Evolutionary conservation across 140 eudicot species (phyloP), one percentile per base, ranked within the genome.

Genomic region (Erigeron philadelphicus): DNA sequence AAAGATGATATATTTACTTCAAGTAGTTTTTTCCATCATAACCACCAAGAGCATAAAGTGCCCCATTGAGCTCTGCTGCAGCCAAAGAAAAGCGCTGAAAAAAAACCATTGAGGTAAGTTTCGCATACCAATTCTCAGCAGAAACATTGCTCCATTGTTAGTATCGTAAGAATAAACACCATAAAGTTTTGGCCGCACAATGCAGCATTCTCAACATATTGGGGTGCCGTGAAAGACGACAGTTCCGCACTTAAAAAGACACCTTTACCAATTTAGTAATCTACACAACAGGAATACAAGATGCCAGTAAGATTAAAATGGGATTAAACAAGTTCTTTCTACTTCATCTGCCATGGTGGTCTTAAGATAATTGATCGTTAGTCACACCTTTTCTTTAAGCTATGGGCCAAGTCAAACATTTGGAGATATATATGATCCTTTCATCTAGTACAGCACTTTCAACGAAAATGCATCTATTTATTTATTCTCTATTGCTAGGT

Each of bases 1-100:
- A 11, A 15, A 18, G 23, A 46, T 2, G 7, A 50, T 52, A 68
- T 2, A 50, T 21, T 43, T 77, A 91, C 97, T 78, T 81, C 80
- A 91, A 76, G 79, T 91, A 91, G 48, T 64, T 67, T 1, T 19
- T 73, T 57, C 96, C 97, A 68, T 91, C 96, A 72, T 67, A 91
- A 65, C 97, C 97, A 53, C 97, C 97, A 73, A 86, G 92, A 70
- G 88, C 96, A 82, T 91, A 91, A 68, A 91, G 52, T n/a, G 83
- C 91, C 74, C 93, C 97, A 54, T 88, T 88, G 47, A 86, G 85
- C 66, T 84, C 88, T 23, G 75, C 91, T 15, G 95, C 87, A 75
- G 91, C 96, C 72, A 84, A 82, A 76, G 89, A 83, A 82, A 86
- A 88, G 40, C 96, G 84, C 97, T 88, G 83, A 40, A 80, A 63